A percentile compares a stretch with the other conserved stretches of the same genome.
Evolutionary conservation across 2,329 filamentous ascomycete species (phyloP).

Genomic region (Trichoderma sp.): DNA sequence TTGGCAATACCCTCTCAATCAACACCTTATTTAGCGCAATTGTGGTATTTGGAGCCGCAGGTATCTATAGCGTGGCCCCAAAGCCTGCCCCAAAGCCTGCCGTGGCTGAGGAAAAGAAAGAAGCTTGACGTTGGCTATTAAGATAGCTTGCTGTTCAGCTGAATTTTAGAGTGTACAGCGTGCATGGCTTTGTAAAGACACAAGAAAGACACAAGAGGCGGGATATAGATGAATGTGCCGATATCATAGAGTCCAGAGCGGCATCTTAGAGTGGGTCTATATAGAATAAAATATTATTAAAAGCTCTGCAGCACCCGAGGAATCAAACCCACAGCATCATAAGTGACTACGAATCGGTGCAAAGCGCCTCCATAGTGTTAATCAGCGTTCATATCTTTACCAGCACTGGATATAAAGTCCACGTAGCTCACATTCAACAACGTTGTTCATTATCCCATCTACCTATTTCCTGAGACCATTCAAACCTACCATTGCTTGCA

Average conservation of each 20-base stretch:
- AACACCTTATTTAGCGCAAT: slow-evolving; percentile 81
- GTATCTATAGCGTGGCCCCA: slow-evolving; percentile 80
- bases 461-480: background rate
- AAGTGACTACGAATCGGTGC: background rate
- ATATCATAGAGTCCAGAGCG: background rate
- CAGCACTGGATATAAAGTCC: background rate
- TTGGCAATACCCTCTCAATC: slow-evolving; percentile 78
- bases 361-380: background rate
- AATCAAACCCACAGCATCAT: background rate
- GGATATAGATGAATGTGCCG: background rate
- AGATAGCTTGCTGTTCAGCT: background rate
- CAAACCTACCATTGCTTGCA: background rate
- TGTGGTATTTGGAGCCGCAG: slow-evolving; percentile 90
- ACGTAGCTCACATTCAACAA: background rate
- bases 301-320: background rate
- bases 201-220: background rate
- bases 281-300: background rate
- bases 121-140: background rate
- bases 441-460: background rate
- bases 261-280: background rate
- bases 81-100: slow-evolving; percentile 36
- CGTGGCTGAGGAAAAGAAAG: slow-evolving; percentile 23
- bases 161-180: background rate
- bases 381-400: background rate
- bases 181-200: background rate